Percentiles rank a stretch among this genome's conserved stretches.
Conservation (phyloP, 192 early-diverging fungal genomes). For the Coemansia sp. region DNA sequence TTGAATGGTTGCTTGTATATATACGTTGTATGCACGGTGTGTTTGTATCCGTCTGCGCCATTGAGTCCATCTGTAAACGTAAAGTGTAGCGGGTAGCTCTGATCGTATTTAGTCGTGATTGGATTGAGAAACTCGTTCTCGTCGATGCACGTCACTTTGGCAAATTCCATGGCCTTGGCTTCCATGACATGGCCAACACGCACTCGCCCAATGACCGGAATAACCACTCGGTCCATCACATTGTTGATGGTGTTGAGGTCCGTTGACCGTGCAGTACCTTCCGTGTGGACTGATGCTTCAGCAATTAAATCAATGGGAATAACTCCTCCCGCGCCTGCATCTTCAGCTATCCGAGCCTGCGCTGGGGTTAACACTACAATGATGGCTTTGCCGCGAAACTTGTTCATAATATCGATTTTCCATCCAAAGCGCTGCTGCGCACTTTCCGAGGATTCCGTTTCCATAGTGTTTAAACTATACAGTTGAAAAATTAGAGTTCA, state of each 20-base stretch:
- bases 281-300: slow-evolving; percentile 90
- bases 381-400: slow-evolving; percentile 99
- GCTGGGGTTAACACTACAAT: slow-evolving; percentile 98
- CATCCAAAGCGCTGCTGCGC: neutral
- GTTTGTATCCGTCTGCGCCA: neutral
- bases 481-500: neutral
- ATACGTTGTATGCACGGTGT: slow-evolving; percentile 46
- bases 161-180: slow-evolving; percentile 89
- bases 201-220: slow-evolving; percentile 99
- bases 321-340: slow-evolving; percentile 94
- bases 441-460: neutral
- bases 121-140: slow-evolving; percentile 95
- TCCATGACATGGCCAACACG: slow-evolving; percentile 99
- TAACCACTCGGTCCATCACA: slow-evolving; percentile 91
- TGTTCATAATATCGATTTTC: slow-evolving; percentile 95
- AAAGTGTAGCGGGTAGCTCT: neutral
- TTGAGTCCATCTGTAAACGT: neutral
- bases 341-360: slow-evolving; percentile 96
- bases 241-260: slow-evolving; percentile 96
- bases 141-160: slow-evolving; percentile 95
- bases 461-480: neutral
- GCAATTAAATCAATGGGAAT: slow-evolving; percentile 97
- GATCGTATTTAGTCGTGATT: slow-evolving; percentile 81
- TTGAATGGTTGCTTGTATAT: slow-evolving; percentile 92
- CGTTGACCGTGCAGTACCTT: slow-evolving; percentile 96